These are phyloP conservation scores for Sicyos baderoa DNA, from an alignment of 306 rosid genomes.

Conservation along the genomic window DNA sequence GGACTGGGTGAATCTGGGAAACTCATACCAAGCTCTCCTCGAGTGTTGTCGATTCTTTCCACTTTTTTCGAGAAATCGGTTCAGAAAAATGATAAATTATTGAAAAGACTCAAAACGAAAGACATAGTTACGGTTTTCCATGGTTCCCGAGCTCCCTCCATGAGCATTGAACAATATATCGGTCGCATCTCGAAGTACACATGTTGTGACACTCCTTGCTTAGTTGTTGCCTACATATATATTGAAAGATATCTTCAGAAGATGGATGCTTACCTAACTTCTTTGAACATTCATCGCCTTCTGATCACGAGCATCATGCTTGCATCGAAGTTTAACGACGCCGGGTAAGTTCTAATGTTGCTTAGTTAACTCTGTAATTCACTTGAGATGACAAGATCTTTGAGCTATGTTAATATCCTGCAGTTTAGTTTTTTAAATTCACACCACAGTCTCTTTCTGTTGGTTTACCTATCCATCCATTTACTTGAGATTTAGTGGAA, in stretches of 20 bases:
- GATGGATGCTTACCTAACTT: conserved; percentile 37
- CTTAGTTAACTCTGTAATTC: background rate
- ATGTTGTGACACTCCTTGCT: conserved; percentile 50
- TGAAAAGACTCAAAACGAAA: conserved; percentile 21
- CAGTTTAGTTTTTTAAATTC: background rate
- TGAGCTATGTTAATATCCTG: background rate
- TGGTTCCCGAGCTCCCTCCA: conserved; percentile 39
- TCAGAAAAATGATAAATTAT: conserved; percentile 33
- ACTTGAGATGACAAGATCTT: background rate
- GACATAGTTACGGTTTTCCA: conserved; percentile 43
- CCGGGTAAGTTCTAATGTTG: conserved; percentile 28
- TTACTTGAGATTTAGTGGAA: background rate
- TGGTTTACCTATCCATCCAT: background rate
- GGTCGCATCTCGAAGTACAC: conserved; percentile 53
- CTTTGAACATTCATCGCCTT: conserved; percentile 54
- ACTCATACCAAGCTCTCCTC: conserved; percentile 22
- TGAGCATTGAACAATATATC: conserved; percentile 40
- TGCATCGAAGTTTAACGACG: conserved; percentile 56
- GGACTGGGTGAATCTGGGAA: conserved; percentile 24
- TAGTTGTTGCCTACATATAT: conserved; percentile 57
- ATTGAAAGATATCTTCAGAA: conserved; percentile 41
- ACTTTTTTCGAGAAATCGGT: conserved; percentile 37
- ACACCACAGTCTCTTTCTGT: background rate
- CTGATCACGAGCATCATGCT: conserved; percentile 45
- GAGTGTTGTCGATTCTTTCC: conserved; percentile 27